A percentile compares a stretch with the other conserved stretches of the same genome.
These are phyloP conservation scores for Andrographis paniculata DNA, from an alignment of 305 asterid genomes.

Conservation along the genomic window DNA sequence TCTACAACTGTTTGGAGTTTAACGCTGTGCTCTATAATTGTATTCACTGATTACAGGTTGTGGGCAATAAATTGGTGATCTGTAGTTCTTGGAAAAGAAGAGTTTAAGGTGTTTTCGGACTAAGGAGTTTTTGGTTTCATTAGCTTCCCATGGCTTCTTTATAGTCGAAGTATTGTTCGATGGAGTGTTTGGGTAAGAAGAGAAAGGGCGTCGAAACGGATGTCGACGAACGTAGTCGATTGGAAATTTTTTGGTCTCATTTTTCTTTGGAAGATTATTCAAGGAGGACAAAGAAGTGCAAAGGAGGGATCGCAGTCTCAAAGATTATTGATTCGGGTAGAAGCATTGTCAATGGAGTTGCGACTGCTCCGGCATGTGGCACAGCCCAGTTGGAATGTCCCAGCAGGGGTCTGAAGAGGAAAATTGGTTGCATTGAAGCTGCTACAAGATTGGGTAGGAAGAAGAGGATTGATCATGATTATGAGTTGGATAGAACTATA, in stretches of 20 bases:
- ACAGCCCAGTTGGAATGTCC: conserved; percentile 36
- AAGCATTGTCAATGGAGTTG: conserved; percentile 53
- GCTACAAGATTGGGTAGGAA: conserved; percentile 72
- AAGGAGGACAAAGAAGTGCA: conserved; percentile 72
- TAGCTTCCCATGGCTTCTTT: too few species aligned
- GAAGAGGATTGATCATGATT: conserved; percentile 70
- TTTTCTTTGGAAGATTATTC: conserved; percentile 67
- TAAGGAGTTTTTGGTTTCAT: too few species aligned
- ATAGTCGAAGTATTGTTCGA: background rate
- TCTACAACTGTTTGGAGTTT: too few species aligned
- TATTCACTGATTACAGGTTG: too few species aligned
- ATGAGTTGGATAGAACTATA: conserved; percentile 44
- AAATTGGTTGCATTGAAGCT: conserved; percentile 78
- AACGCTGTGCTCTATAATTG: too few species aligned
- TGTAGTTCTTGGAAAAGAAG: too few species aligned
- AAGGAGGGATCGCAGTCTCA: conserved; percentile 46
- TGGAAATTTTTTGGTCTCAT: conserved; percentile 46
- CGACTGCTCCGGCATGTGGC: conserved; percentile 72
- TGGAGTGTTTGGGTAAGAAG: conserved; percentile 76
- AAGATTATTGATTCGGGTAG: conserved; percentile 32
- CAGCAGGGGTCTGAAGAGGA: conserved; percentile 74
- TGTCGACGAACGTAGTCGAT: conserved; percentile 24
- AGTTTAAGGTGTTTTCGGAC: too few species aligned
- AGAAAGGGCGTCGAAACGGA: conserved; percentile 57
- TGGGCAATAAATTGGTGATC: too few species aligned